These are phyloP conservation scores for Vigna mungo DNA, from an alignment of 306 rosid species.

Conservation along the genomic window DNA sequence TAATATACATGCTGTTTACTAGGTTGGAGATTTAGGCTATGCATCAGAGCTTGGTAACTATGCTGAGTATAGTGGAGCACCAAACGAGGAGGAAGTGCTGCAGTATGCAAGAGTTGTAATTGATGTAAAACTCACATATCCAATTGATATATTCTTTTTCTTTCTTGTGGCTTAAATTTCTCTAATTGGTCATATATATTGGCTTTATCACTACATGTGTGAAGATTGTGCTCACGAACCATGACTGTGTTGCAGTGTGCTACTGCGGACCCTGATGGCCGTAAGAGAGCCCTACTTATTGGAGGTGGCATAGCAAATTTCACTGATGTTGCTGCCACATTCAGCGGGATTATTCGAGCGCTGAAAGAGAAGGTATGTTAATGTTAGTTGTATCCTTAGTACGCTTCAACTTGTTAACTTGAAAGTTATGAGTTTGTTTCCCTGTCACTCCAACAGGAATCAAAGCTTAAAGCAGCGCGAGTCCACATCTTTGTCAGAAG, in stretches of 20 bases:
- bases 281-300: slow-evolving; percentile 85
- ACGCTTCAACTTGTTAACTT: slow-evolving; percentile 29
- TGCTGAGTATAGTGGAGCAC: slow-evolving; percentile 97
- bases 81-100: slow-evolving; percentile 92
- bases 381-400: slow-evolving; percentile 19
- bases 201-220: slow-evolving; percentile 23
- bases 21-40: slow-evolving; percentile 96
- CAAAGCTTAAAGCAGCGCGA: slow-evolving; percentile 81
- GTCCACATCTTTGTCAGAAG: slow-evolving; percentile 84
- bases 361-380: slow-evolving; percentile 73
- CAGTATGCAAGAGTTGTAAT: slow-evolving; percentile 88
- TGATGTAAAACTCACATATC: slow-evolving; percentile 61
- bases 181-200: slow-evolving; percentile 11
- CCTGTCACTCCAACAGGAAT: slow-evolving; percentile 53
- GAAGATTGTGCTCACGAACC: slow-evolving; percentile 25
- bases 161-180: slow-evolving; percentile 32
- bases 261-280: slow-evolving; percentile 83
- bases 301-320: slow-evolving; percentile 96
- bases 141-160: neutral
- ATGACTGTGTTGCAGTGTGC: slow-evolving; percentile 72
- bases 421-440: slow-evolving; percentile 12
- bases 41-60: slow-evolving; percentile 96
- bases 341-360: slow-evolving; percentile 80
- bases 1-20: slow-evolving; percentile 25
- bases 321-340: slow-evolving; percentile 91